Evolutionary conservation across 1,284 basidiomycete species (phyloP).

Genomic region (Cutaneotrichosporon cavernicola): DNA sequence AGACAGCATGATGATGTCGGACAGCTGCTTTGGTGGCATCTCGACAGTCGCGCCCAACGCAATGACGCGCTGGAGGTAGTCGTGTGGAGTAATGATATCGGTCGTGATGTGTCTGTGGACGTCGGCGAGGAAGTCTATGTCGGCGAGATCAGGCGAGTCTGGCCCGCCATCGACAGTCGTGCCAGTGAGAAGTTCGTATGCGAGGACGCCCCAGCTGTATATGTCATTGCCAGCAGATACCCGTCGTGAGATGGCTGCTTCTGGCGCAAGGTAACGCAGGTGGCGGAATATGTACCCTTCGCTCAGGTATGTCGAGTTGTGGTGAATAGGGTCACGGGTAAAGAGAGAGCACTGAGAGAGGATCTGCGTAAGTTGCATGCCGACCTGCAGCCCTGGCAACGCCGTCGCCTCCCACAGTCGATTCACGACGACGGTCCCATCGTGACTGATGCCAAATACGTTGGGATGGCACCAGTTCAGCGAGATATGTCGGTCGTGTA

Average conservation of each 20-base stretch:
- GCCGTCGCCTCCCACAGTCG: constrained; percentile 25
- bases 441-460: constrained; percentile 26
- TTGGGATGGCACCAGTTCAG: constrained; percentile 37
- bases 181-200: constrained; percentile 43
- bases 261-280: constrained; percentile 44
- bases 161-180: constrained; percentile 38
- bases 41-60: constrained; percentile 19
- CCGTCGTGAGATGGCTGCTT: constrained; percentile 31
- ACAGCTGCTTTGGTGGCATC: constrained; percentile 36
- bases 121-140: constrained; percentile 37
- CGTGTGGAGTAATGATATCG: constrained; percentile 12
- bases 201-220: constrained; percentile 45
- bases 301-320: constrained; percentile 22
- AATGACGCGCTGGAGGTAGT: constrained; percentile 28
- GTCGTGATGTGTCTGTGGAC: constrained; percentile 38
- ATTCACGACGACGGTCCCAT: constrained; percentile 16
- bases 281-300: constrained; percentile 36
- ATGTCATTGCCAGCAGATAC: constrained; percentile 36
- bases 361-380: constrained; percentile 13
- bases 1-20: constrained; percentile 45
- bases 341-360: constrained; percentile 26
- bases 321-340: constrained; percentile 27
- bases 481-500: constrained; percentile 34
- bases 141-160: constrained; percentile 27
- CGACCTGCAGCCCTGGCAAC: constrained; percentile 24